Percentiles rank a stretch among this genome's conserved stretches.
These are phyloP conservation scores for Botrytis elliptica DNA, from an alignment of 2,329 filamentous ascomycete species.

Conservation along the genomic window DNA sequence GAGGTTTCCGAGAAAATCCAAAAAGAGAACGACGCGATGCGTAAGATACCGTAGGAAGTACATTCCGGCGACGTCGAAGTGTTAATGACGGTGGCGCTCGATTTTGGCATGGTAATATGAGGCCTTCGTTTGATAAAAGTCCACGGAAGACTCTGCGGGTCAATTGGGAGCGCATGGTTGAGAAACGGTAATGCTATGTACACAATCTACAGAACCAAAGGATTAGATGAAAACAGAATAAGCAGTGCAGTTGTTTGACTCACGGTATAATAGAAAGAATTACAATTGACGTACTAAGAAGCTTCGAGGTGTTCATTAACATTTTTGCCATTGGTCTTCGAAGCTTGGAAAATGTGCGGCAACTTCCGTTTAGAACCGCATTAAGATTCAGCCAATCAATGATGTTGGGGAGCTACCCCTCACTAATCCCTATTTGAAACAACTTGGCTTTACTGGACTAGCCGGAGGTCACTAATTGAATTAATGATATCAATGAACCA, in stretches of 20 bases:
- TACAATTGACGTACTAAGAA: constrained; percentile 6
- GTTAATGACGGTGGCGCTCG: constrained; percentile 25
- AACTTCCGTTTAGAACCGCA: constrained; percentile 13
- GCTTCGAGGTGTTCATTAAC: constrained; percentile 12
- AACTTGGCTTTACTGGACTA: background rate
- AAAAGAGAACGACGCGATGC: constrained; percentile 49
- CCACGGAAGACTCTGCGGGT: constrained; percentile 59
- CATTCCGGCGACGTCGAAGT: constrained; percentile 36
- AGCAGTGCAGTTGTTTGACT: background rate
- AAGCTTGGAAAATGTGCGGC: constrained; percentile 19
- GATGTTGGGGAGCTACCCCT: constrained; percentile 4
- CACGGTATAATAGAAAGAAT: background rate
- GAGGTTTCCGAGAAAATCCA: constrained; percentile 59
- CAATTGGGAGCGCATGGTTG: constrained; percentile 57
- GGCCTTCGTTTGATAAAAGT: constrained; percentile 51
- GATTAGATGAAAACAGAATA: background rate
- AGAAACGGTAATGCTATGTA: constrained; percentile 25
- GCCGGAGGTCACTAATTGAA: background rate
- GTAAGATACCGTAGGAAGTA: constrained; percentile 27
- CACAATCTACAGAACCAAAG: background rate
- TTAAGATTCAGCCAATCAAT: constrained; percentile 1
- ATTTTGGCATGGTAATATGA: constrained; percentile 38
- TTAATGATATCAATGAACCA: background rate
- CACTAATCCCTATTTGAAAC: constrained; percentile 6
- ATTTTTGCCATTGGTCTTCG: background rate